These are phyloP conservation scores for Mediolabrus comicus DNA, from an alignment of 108 stramenopile species.

Conservation along the genomic window DNA sequence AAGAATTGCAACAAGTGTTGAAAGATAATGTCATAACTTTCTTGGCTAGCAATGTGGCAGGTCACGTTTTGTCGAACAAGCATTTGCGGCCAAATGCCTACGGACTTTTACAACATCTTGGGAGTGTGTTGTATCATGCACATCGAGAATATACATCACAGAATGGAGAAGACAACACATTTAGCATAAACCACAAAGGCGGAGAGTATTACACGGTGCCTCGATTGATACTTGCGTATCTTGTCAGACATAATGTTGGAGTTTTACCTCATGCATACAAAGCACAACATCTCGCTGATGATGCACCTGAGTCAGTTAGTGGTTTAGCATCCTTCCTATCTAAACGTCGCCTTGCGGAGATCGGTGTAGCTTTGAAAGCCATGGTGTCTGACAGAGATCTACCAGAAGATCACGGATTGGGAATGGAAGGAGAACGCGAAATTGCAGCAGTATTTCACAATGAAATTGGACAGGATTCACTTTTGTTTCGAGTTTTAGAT, in stretches of 20 bases:
- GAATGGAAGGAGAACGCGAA: slow-evolving; percentile 26
- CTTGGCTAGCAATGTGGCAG: slow-evolving; percentile 33
- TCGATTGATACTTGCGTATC: slow-evolving; percentile 34
- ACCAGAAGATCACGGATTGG: slow-evolving; percentile 40
- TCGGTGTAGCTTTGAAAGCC: slow-evolving; percentile 27
- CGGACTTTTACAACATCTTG: slow-evolving; percentile 27
- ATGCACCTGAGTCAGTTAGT: slow-evolving; percentile 38
- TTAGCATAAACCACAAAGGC: slow-evolving; percentile 6
- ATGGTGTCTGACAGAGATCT: slow-evolving; percentile 32
- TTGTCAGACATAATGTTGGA: slow-evolving; percentile 25
- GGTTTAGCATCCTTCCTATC: slow-evolving; percentile 24
- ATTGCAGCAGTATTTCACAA: slow-evolving; percentile 39
- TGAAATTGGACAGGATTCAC: slow-evolving; percentile 20
- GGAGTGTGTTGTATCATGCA: slow-evolving; percentile 25
- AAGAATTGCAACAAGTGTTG: slow-evolving; percentile 16
- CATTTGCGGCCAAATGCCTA: slow-evolving; percentile 24
- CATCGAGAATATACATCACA: slow-evolving; percentile 20
- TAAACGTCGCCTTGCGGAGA: slow-evolving; percentile 37
- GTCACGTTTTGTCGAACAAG: slow-evolving; percentile 26
- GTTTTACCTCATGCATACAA: slow-evolving; percentile 37
- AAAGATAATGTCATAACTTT: slow-evolving; percentile 30
- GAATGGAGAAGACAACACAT: background rate
- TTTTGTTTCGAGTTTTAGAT: background rate
- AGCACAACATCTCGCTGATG: slow-evolving; percentile 41
- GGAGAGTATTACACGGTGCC: slow-evolving; percentile 41